A percentile compares a stretch with the other conserved stretches of the same genome.
phyloP scores from a whole-genome alignment of 352 stramenopile species.

The Globisporangium rhizosaccharum region DNA sequence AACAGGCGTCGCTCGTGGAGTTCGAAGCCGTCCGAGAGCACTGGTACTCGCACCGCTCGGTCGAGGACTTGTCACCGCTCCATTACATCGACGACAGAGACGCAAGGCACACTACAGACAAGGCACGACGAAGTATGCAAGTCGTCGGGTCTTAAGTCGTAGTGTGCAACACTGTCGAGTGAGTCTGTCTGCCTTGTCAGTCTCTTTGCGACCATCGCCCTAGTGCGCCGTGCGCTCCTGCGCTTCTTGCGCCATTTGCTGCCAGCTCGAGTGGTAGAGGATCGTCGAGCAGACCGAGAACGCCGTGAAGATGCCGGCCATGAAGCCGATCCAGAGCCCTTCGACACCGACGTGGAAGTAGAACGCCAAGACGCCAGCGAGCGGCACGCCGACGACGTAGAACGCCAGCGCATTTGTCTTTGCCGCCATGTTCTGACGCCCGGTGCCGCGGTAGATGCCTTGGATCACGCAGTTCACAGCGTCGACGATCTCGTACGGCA shows the following conservation, averaged over 20 bases:
- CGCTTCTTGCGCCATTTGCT: slow-evolving; percentile 17
- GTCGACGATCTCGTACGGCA: slow-evolving; percentile 64
- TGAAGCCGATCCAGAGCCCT: slow-evolving; percentile 80
- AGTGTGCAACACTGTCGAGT: too few relatives aligned
- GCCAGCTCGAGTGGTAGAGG: slow-evolving; percentile 19
- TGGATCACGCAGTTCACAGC: slow-evolving; percentile 61
- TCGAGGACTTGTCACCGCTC: too few relatives aligned
- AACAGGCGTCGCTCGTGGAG: too few relatives aligned
- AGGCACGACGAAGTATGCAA: too few relatives aligned
- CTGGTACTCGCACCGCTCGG: background rate
- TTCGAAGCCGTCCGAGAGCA: background rate
- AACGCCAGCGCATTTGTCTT: slow-evolving; percentile 67
- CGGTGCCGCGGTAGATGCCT: slow-evolving; percentile 66
- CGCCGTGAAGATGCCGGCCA: slow-evolving; percentile 31
- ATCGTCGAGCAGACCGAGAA: slow-evolving; percentile 11
- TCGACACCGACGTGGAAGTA: slow-evolving; percentile 35
- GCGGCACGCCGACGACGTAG: slow-evolving; percentile 67
- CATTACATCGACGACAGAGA: too few relatives aligned
- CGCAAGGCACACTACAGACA: too few relatives aligned
- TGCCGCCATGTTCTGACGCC: slow-evolving; percentile 58
- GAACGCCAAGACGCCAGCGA: slow-evolving; percentile 57
- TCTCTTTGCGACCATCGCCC: too few relatives aligned
- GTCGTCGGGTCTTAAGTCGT: too few relatives aligned
- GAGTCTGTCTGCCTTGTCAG: too few relatives aligned
- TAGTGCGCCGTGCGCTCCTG: slow-evolving; percentile 18